Evolutionary conservation across 345 rosid genomes (phyloP).

Genomic region (Microcos paniculata): DNA sequence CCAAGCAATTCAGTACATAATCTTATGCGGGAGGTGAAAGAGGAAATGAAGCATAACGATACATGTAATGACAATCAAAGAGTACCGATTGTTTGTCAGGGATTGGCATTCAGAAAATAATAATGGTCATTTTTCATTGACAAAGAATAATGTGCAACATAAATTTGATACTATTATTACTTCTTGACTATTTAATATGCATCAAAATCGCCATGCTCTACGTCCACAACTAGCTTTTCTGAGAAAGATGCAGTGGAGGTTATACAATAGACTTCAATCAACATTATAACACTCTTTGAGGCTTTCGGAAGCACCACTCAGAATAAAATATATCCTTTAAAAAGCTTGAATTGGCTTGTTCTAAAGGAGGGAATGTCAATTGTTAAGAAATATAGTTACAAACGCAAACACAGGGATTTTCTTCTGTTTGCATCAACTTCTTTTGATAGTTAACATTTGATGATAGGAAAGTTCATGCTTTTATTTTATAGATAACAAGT

Average conservation of each 20-base stretch:
- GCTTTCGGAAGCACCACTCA: background rate
- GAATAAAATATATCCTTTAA: background rate
- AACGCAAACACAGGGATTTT: background rate
- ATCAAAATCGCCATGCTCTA: too few species aligned
- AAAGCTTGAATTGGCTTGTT: background rate
- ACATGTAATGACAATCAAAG: background rate
- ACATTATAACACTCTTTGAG: background rate
- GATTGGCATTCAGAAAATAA: background rate
- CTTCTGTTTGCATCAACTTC: background rate
- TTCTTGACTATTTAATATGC: too few species aligned
- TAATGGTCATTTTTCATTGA: background rate
- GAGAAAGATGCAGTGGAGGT: background rate
- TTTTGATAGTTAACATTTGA: background rate
- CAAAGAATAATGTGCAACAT: background rate
- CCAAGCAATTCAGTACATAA: background rate
- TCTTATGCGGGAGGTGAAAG: background rate
- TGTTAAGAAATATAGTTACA: background rate
- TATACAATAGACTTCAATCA: background rate
- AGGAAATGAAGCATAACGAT: background rate
- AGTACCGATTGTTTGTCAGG: background rate
- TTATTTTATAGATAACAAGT: background rate
- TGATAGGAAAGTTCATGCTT: background rate
- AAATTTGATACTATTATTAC: background rate
- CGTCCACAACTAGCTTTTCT: background rate
- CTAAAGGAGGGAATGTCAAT: background rate